Conservation (phyloP, 83 land plant species). For the Thuja plicata region DNA sequence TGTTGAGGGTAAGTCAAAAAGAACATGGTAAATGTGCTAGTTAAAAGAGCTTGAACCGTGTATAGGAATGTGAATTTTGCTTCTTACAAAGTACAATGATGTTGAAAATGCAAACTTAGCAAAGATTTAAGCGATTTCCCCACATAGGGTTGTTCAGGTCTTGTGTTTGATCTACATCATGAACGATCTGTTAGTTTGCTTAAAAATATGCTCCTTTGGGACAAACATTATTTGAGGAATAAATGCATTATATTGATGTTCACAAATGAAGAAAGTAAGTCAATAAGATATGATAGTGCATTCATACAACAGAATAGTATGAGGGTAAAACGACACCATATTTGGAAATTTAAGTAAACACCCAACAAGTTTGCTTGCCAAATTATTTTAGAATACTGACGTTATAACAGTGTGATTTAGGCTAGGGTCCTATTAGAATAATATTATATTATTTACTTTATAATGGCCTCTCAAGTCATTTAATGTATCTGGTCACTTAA, state of each 20-base stretch:
- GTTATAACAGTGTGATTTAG: not conserved
- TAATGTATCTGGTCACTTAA: too few relatives aligned
- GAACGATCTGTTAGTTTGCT: not conserved
- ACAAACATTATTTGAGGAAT: not conserved
- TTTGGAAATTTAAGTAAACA: not conserved
- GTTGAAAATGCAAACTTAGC: not conserved
- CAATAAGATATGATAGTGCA: not conserved
- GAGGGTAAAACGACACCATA: not conserved
- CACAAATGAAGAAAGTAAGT: not conserved
- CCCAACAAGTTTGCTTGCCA: not conserved
- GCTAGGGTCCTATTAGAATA: too few relatives aligned
- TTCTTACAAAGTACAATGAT: not conserved
- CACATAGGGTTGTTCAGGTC: not conserved
- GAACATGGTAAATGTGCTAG: not conserved
- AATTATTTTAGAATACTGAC: not conserved
- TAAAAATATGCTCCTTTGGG: not conserved
- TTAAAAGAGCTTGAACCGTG: slow-evolving; percentile 7
- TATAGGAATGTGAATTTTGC: not conserved
- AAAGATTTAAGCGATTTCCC: not conserved
- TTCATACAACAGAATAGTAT: not conserved
- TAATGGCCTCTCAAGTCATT: too few relatives aligned
- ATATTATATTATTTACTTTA: too few relatives aligned
- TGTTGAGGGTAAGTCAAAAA: slow-evolving; percentile 76
- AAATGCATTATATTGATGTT: not conserved
- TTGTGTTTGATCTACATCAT: not conserved